Evolutionary conservation across 1,284 basidiomycete genomes (phyloP).

Genomic region (Sanguinoderma infundibulare): DNA sequence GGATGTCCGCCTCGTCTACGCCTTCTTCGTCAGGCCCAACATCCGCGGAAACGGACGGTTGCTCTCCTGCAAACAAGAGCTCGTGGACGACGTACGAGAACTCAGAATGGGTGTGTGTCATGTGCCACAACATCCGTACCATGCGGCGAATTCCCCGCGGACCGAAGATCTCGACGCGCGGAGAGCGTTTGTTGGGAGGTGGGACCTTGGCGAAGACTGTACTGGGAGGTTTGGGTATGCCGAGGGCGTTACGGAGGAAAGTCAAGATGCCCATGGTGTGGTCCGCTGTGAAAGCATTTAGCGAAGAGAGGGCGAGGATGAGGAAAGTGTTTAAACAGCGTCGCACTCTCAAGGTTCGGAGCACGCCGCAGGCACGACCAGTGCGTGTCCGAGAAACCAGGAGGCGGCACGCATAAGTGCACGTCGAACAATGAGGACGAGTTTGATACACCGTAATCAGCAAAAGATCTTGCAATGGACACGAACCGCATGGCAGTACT

Average conservation of each 20-base stretch:
- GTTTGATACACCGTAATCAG: too few relatives aligned
- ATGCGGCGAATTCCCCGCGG: conserved; percentile 83
- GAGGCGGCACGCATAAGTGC: too few relatives aligned
- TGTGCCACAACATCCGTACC: conserved; percentile 71
- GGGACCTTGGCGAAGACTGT: conserved; percentile 8
- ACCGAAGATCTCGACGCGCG: conserved; percentile 80
- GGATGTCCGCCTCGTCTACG: conserved; percentile 34
- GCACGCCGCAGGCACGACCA: not conserved
- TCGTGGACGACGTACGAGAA: conserved; percentile 85
- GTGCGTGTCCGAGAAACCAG: too few relatives aligned
- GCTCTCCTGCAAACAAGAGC: conserved; percentile 63
- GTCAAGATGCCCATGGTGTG: conserved; percentile 84
- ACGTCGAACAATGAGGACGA: too few relatives aligned
- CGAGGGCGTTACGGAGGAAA: conserved; percentile 69
- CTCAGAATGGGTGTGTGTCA: conserved; percentile 69
- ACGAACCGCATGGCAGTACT: too few relatives aligned
- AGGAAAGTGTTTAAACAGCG: not conserved
- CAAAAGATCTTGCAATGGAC: too few relatives aligned
- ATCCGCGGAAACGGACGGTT: conserved; percentile 47
- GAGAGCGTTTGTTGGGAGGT: conserved; percentile 26
- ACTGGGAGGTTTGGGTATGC: conserved; percentile 40
- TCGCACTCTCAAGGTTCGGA: not conserved
- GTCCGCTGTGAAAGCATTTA: conserved; percentile 54
- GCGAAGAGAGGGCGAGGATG: not conserved
- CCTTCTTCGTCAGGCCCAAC: conserved; percentile 34